These are phyloP conservation scores for Sporobolomyces roseus DNA, from an alignment of 768 basidiomycete species.

Conservation along the genomic window DNA sequence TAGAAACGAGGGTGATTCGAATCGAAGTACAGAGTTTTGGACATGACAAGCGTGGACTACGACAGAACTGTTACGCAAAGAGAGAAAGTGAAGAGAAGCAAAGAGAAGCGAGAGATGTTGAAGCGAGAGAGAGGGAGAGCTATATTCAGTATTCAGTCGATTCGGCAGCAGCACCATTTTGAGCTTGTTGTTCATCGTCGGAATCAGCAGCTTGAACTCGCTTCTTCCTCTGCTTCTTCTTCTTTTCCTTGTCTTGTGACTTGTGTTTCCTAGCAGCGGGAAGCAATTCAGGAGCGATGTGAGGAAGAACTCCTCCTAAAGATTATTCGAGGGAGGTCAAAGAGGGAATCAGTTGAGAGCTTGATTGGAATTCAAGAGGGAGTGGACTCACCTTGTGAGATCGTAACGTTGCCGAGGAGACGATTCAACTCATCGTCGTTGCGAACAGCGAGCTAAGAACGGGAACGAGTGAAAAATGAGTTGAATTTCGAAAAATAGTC, in stretches of 20 bases:
- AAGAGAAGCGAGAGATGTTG: no score
- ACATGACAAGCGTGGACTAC: background rate
- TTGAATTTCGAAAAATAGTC: no score
- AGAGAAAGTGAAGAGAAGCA: no score
- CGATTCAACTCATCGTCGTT: constrained; percentile 68
- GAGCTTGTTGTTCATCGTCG: background rate
- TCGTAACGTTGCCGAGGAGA: background rate
- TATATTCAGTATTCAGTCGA: no score
- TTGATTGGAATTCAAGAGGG: background rate
- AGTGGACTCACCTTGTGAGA: background rate
- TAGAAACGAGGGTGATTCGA: constrained; percentile 1
- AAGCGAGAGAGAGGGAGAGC: no score
- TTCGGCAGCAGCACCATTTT: no score
- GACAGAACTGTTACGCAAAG: no score
- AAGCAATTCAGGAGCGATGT: constrained; percentile 40
- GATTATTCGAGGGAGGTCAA: background rate
- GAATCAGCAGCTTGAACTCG: background rate
- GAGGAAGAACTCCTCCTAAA: constrained; percentile 41
- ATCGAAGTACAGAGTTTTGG: background rate
- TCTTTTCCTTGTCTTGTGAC: background rate
- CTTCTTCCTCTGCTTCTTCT: constrained; percentile 2
- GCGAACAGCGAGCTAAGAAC: constrained; percentile 38
- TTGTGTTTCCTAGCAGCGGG: no score
- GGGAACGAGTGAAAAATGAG: no score
- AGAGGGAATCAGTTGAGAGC: background rate